A percentile compares a stretch with the other conserved stretches of the same genome.
Evolutionary conservation across 345 rosid species (phyloP).

Genomic region (Pistacia vera): DNA sequence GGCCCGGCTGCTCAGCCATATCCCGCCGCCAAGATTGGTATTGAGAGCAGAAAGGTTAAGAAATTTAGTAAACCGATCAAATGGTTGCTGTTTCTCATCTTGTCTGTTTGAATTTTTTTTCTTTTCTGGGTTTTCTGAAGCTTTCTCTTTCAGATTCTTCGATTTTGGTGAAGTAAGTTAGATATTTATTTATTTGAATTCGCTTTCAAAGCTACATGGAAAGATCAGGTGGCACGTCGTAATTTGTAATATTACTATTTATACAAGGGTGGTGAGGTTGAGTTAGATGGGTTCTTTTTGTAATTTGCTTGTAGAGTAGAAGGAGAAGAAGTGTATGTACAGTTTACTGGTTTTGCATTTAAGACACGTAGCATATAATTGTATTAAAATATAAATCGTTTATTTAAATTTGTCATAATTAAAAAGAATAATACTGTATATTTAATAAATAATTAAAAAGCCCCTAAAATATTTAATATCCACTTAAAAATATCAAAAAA

Average conservation of each 20-base stretch:
- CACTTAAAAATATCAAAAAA: no score
- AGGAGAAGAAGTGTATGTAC: no score
- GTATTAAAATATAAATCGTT: no score
- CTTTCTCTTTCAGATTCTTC: not conserved
- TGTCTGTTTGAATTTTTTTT: not conserved
- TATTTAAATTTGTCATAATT: no score
- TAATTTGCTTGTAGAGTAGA: not conserved
- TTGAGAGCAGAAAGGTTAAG: conserved; percentile 80
- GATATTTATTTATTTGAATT: no score
- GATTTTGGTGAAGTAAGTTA: not conserved
- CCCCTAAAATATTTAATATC: no score
- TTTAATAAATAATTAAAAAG: no score
- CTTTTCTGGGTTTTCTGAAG: not conserved
- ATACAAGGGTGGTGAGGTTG: no score
- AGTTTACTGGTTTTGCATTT: not conserved
- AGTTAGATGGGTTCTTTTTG: no score
- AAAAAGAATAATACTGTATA: no score
- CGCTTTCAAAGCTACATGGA: not conserved
- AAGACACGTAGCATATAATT: no score
- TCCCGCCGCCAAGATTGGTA: conserved; percentile 93
- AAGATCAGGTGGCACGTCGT: not conserved
- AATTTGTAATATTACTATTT: not conserved
- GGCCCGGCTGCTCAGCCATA: conserved; percentile 94
- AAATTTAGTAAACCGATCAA: conserved; percentile 82
- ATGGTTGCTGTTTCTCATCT: conserved; percentile 81